Conservation (phyloP, 1,139 yeast species). For the Yamadazyma epiphylla region DNA sequence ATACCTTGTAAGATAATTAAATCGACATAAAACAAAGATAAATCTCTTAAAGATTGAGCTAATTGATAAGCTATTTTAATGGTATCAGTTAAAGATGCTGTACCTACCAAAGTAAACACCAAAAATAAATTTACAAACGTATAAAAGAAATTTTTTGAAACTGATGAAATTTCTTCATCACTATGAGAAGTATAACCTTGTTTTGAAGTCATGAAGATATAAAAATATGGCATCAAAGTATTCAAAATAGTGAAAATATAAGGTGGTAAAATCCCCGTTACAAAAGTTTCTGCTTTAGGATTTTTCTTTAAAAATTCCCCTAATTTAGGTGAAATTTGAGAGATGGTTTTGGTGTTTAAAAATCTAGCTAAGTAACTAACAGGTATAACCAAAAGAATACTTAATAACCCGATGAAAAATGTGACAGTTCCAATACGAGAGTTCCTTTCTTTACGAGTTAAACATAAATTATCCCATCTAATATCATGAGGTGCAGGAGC, state of each 20-base stretch:
- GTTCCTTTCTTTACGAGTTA: constrained; percentile 55
- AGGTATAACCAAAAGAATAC: constrained; percentile 69
- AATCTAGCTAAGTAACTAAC: constrained; percentile 71
- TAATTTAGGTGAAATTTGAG: constrained; percentile 67
- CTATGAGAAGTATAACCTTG: constrained; percentile 81
- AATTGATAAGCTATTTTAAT: constrained; percentile 75
- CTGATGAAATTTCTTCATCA: constrained; percentile 74
- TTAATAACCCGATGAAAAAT: constrained; percentile 55
- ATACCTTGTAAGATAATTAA: constrained; percentile 71
- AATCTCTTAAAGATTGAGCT: constrained; percentile 65
- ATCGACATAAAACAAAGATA: constrained; percentile 79
- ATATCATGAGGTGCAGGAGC: constrained; percentile 92
- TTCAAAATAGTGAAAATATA: constrained; percentile 72
- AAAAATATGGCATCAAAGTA: constrained; percentile 69
- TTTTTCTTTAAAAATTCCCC: constrained; percentile 59
- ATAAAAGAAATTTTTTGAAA: constrained; percentile 78
- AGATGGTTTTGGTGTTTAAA: constrained; percentile 63
- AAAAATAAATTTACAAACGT: constrained; percentile 81
- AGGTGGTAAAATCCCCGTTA: constrained; percentile 78
- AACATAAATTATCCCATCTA: constrained; percentile 70
- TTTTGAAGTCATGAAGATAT: constrained; percentile 59
- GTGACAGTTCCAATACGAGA: constrained; percentile 62
- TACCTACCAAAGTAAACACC: constrained; percentile 79
- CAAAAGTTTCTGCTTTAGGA: constrained; percentile 56
- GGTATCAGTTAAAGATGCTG: constrained; percentile 64